Conservation (phyloP, 1,139 yeast species). For the Yamadazyma songkhlaensis region DNA sequence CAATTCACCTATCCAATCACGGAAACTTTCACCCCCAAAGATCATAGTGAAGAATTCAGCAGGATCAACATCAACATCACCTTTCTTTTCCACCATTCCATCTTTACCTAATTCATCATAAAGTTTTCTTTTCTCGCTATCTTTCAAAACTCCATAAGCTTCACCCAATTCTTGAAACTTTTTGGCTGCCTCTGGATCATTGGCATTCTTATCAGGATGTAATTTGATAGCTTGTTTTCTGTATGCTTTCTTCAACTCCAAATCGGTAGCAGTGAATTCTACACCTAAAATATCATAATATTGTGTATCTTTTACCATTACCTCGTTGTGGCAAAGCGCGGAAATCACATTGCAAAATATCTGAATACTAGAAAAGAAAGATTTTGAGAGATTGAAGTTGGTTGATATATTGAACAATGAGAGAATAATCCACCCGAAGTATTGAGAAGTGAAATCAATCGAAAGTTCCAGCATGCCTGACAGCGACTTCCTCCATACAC, state of each 20-base stretch:
- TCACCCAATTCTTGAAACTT: constrained; percentile 84
- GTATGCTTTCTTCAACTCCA: constrained; percentile 91
- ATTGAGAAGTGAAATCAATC: too few relatives aligned
- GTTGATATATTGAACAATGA: too few relatives aligned
- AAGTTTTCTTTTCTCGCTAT: constrained; percentile 32
- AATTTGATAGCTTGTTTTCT: constrained; percentile 86
- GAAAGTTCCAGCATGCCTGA: too few relatives aligned
- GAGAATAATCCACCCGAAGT: too few relatives aligned
- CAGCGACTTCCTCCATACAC: constrained; percentile 20
- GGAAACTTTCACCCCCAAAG: constrained; percentile 76
- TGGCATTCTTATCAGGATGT: constrained; percentile 93
- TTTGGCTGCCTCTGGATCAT: constrained; percentile 81
- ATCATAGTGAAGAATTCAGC: constrained; percentile 67
- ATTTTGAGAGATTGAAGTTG: too few relatives aligned
- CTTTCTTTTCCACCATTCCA: constrained; percentile 30
- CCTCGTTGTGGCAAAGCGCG: background rate
- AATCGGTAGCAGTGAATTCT: constrained; percentile 69
- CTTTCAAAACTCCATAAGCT: constrained; percentile 43
- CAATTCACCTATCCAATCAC: constrained; percentile 80
- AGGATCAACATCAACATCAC: constrained; percentile 32
- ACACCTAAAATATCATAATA: constrained; percentile 89
- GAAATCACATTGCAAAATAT: too few relatives aligned
- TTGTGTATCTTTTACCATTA: constrained; percentile 86
- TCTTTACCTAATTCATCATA: constrained; percentile 46
- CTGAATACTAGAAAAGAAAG: too few relatives aligned